Evolutionary conservation across 768 basidiomycete genomes (phyloP), one percentile per base, ranked within the genome.

Genomic region (Naganishia randhawae): DNA sequence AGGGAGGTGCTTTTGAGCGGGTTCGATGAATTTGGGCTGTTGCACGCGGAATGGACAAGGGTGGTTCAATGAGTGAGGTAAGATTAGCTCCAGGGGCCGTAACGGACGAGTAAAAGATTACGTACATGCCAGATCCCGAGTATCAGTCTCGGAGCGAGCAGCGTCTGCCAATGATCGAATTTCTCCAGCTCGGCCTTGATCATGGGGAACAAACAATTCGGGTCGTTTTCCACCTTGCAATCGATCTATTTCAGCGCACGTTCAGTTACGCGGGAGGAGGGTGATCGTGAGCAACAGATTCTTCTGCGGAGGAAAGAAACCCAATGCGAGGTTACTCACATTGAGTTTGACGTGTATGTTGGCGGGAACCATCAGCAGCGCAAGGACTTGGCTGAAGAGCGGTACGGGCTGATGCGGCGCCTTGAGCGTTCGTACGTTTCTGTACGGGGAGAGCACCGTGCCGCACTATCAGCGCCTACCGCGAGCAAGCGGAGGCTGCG

Each of bases 211-310:
- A 92, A 82, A 73, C 86, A 86, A 64, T 88, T 86, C 22, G 95
- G 92, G 75, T 93, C 87, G 76, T 97, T 98, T 76, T 92, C 87
- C 31, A 88, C 85, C 81, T 99, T 99, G 77, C 96, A 90, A 77
- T 98, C 95, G 69, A 97, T 85, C 82, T 97, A 87, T 75, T n/a
- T n/a, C n/a, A n/a, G n/a, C n/a, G n/a, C n/a, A n/a, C n/a, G n/a
- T n/a, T n/a, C n/a, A n/a, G 89, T 88, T 70, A 85, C 6, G 89
- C 87, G 50, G 87, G 86, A 87, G 89, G 57, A 64, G 66, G 61
- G 31, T 27, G 13, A 37, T 62, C 37, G 57, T 27, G 32, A 57
- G 25, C 39, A 68, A 42, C 37, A 66, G 64, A 61, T 41, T 37
- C 22, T 25, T 68, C 33, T 22, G 14, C 35, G 29, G 39, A 35